Evolutionary conservation across 2,329 filamentous ascomycete genomes (phyloP).

Genomic region (Diaporthe citriasiana): DNA sequence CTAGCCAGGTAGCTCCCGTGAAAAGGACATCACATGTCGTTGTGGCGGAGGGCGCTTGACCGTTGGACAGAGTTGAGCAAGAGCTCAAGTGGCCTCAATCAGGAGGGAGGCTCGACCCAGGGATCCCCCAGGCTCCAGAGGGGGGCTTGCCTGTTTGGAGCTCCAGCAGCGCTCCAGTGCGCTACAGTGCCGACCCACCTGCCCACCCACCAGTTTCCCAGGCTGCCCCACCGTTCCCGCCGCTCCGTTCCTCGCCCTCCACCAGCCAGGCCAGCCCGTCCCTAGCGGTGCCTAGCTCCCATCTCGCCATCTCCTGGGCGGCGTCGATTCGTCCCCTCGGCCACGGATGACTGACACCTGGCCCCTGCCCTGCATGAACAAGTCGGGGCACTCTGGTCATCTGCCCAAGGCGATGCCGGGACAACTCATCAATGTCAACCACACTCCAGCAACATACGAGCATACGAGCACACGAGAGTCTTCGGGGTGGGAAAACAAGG

Average conservation of each 20-base stretch:
- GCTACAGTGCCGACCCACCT: neutral
- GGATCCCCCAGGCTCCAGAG: neutral
- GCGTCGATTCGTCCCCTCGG: slow-evolving; percentile 27
- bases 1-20: slow-evolving; percentile 15
- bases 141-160: no score
- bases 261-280: neutral
- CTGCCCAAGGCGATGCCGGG: slow-evolving; percentile 36
- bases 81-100: slow-evolving; percentile 20
- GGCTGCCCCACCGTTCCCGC: slow-evolving; percentile 39
- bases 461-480: neutral
- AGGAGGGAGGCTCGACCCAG: neutral
- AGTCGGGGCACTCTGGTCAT: slow-evolving; percentile 33
- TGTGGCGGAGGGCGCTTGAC: slow-evolving; percentile 30
- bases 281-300: slow-evolving; percentile 18
- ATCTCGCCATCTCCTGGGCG: neutral
- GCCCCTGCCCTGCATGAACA: slow-evolving; percentile 38
- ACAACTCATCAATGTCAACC: slow-evolving; percentile 42
- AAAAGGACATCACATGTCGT: slow-evolving; percentile 31
- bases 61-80: neutral
- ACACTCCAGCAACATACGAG: slow-evolving; percentile 26
- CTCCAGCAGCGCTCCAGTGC: neutral
- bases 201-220: slow-evolving; percentile 1
- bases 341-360: slow-evolving; percentile 39
- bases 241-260: slow-evolving; percentile 37
- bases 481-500: slow-evolving; percentile 4